A percentile compares a stretch with the other conserved stretches of the same genome.
Evolutionary conservation across 768 basidiomycete species (phyloP).

Genomic region (Russula brevipes): DNA sequence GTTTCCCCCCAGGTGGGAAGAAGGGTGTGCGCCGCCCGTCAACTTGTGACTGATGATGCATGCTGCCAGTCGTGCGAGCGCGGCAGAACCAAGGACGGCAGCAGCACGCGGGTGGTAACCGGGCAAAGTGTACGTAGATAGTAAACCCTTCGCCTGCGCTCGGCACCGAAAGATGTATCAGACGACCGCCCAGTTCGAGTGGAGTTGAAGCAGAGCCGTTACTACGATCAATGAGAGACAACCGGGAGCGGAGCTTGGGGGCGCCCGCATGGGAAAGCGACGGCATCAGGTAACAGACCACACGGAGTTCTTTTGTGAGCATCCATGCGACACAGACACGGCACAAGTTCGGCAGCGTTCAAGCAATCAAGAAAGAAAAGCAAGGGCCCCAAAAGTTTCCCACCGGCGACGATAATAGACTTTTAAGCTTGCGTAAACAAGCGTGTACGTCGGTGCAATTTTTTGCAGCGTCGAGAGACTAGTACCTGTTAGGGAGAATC

Average conservation of each 20-base stretch:
- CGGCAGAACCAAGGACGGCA: too few species aligned
- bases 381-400: not conserved
- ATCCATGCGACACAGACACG: not conserved
- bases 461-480: too few species aligned
- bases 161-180: not conserved
- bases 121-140: too few species aligned
- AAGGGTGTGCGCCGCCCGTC: not conserved
- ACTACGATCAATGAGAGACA: not conserved
- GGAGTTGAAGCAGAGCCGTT: not conserved
- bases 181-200: not conserved
- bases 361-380: too few species aligned
- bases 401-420: not conserved
- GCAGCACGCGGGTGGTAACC: not conserved
- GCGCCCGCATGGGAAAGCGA: constrained; percentile 5
- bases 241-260: not conserved
- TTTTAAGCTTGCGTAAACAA: constrained; percentile 10
- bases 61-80: not conserved
- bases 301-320: too few species aligned
- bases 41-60: not conserved
- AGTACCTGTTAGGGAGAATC: too few species aligned
- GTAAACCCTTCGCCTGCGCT: too few species aligned
- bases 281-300: too few species aligned
- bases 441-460: constrained; percentile 1
- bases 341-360: not conserved
- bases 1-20: not conserved